phyloP scores from a whole-genome alignment of 495 filamentous ascomycete genomes.

The Hypoxylon cercidicola region DNA sequence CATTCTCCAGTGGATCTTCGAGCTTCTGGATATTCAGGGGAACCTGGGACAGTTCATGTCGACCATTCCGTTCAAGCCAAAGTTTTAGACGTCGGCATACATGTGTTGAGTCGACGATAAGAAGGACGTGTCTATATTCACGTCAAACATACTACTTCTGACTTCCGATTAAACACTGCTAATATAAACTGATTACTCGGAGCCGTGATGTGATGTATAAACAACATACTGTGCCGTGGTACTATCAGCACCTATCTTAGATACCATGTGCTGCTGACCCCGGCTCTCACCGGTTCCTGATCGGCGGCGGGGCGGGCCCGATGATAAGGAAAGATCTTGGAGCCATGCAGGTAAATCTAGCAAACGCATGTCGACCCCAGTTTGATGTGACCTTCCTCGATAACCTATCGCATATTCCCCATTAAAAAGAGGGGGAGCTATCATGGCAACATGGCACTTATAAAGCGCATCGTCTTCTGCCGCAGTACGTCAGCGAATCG shows the following conservation, averaged over 20 bases:
- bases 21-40: conserved; percentile 31
- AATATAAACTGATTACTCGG: too few species aligned
- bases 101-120: too few species aligned
- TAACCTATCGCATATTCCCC: background rate
- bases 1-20: conserved; percentile 35
- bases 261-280: background rate
- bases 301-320: background rate
- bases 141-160: too few species aligned
- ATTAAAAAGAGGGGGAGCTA: background rate
- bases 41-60: conserved; percentile 32
- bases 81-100: conserved; percentile 14
- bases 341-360: background rate
- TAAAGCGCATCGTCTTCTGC: too few species aligned
- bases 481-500: too few species aligned
- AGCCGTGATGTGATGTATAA: too few species aligned
- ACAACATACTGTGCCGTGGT: too few species aligned
- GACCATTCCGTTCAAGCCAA: conserved; percentile 35
- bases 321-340: conserved; percentile 15
- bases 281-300: background rate
- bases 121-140: too few species aligned
- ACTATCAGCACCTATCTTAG: too few species aligned
- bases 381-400: conserved; percentile 28
- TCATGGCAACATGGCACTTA: too few species aligned
- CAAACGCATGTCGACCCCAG: conserved; percentile 18
- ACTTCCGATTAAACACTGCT: too few species aligned